Base-by-base conservation (phyloP, 2,329 filamentous ascomycete genomes). In the Alternaria sp. region DNA sequence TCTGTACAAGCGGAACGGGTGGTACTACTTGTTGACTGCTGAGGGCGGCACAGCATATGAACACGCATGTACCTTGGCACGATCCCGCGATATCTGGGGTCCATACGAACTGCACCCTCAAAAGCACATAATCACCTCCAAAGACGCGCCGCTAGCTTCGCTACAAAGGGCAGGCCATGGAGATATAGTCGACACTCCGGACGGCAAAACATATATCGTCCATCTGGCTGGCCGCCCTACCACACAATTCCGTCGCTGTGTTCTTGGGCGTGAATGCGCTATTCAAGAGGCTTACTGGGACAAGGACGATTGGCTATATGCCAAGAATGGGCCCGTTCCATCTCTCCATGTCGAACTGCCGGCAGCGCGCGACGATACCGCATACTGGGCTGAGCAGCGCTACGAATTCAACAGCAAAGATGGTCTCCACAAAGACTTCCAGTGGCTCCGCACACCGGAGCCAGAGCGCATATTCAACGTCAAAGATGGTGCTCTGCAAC, bases 301-400 rank as follows among this genome's bases (percentile, higher is more conserved):
- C n/a, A 78, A 86, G 11, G 86, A 89, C 49, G 87, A 87, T 69
- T 90, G 88, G 88, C 80, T 89, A 5, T 89, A 89, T 63, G 80
- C 89, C 47, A 89, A 89, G 74, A 80, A 86, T 58, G 87, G 87
- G 0, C 86, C 77, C 4, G 66, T 77, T 7, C 77, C 77, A 10
- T 78, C 86, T 1, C 79, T 89, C 1, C 66, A 73, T 45, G 74
- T 78, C 21, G 74, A 79, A 5, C 60, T 79, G 4, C 76, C 74
- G 1, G 74, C 67, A 5, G 60, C 66, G 11, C 71, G 73, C 9
- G 70, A 79, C 54, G 75, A 79, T 30, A 68, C 67, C 3, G 52
- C 66, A 0, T 79, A 79, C 63, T 25, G 82, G 83, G 6, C 82
- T 78, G 65, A 82, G 81, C 59, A 88, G 66, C 65, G 71, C 9